Base-by-base conservation (phyloP, 1,284 basidiomycete species). In the Trichosporon asahii region DNA sequence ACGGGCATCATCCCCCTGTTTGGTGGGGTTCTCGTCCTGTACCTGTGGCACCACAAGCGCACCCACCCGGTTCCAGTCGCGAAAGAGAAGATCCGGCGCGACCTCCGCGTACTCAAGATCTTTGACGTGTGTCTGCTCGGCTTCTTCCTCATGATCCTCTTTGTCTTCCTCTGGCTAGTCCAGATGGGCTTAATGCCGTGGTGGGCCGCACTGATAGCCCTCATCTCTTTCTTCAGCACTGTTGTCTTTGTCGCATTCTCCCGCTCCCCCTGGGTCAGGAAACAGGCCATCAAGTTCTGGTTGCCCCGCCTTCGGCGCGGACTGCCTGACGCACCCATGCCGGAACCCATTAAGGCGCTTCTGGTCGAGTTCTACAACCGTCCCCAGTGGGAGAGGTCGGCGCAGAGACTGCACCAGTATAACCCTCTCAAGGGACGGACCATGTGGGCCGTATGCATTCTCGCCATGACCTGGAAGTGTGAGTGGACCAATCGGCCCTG, bases 111-210 rank as follows among this genome's bases (percentile, higher is more conserved):
- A 7, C 49, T 74, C 1, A 53, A 80, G 49, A 77, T 84, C 68
- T 73, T 84, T 61, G 84, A 84, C 8, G 73, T 84, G 27, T 78
- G 84, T 71, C 77, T 85, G 25, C 31, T 84, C 23, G 75, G 78
- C 49, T 82, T 77, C 21, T 77, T 79, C 7, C 76, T 84, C 35
- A 71, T 76, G 23, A 75, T 84, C 27, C 81, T 85, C 73, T 78
- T 85, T 12, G 75, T 84, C 1, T 83, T 84, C 0, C 79, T 85
- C 76, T 81, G 82, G 11, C 73, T 85, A 57, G 83, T 82, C 2
- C 74, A 74, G 0, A 74, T 78, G 18, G 73, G 65, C 14, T 69
- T 71, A n/a, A 72, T 78, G 31, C 60, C 69, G 64, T 85, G 84
- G 83, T 65, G 69, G 12, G 71, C 74, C 3, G 76, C 77, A 12